phyloP scores from a whole-genome alignment of 345 rosid species.

The Salix caprea region DNA sequence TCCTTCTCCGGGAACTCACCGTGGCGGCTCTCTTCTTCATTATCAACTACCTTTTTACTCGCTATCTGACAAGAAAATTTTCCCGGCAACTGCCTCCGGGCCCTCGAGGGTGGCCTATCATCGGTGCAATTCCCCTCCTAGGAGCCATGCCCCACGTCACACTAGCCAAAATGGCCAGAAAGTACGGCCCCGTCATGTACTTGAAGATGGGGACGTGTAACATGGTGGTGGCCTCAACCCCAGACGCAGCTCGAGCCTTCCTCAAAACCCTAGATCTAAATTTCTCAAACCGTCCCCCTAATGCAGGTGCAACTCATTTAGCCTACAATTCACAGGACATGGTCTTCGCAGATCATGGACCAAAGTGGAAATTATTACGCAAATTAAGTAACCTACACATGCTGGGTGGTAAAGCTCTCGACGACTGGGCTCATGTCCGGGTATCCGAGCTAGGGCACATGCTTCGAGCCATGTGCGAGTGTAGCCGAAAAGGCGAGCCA shows the following conservation, averaged over 20 bases:
- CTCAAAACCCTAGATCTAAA: constrained; percentile 48
- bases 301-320: constrained; percentile 50
- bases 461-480: constrained; percentile 39
- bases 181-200: constrained; percentile 49
- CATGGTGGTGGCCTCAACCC: constrained; percentile 60
- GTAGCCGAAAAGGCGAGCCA: constrained; percentile 19
- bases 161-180: constrained; percentile 45
- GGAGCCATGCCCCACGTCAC: constrained; percentile 55
- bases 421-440: constrained; percentile 40
- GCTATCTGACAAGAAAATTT: constrained; percentile 1
- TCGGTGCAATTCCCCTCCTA: constrained; percentile 51
- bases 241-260: constrained; percentile 49
- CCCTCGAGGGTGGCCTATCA: constrained; percentile 53
- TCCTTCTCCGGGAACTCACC: constrained; percentile 10
- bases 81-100: constrained; percentile 38
- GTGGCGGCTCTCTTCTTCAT: constrained; percentile 25
- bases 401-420: constrained; percentile 58
- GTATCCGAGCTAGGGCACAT: constrained; percentile 39
- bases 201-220: constrained; percentile 46
- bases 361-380: constrained; percentile 50
- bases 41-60: constrained; percentile 21
- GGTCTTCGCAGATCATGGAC: constrained; percentile 57
- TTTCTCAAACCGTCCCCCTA: constrained; percentile 53
- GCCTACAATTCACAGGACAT: constrained; percentile 57
- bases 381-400: constrained; percentile 56